Base-by-base conservation (phyloP, 768 basidiomycete genomes). In the Boletales sp. region DNA sequence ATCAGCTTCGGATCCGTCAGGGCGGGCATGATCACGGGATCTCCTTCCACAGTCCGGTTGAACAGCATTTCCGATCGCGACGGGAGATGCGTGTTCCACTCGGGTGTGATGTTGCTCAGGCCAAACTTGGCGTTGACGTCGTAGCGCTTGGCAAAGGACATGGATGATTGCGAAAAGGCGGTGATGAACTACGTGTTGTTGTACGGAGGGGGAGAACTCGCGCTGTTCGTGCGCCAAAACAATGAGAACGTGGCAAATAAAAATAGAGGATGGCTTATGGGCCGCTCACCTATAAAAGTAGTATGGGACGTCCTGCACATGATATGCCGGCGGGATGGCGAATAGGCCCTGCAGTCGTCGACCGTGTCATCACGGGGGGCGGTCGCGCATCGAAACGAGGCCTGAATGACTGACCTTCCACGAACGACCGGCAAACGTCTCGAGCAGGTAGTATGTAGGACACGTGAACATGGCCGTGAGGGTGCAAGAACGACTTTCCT, bases 241-340 rank as follows among this genome's bases (percentile, higher is more conserved):
- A 27, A 27, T 4, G 24, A 27, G 21, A 21, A 21, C 21, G 21
- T 2, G 21, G 24, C 24, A 6, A 27, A 27, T 3, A 27, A 27
- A 27, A 27, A 27, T n/a, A 27, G 7, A 27, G 24, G 24, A 6
- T 27, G 24, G 2, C 24, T 27, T 24, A 27, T 7, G 24, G 24
- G 24, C 24, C 24, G 24, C 21, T 21, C 24, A 27, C 24, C 24
- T 64, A 3, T 70, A 57, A 52, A 76, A 78, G 47, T 77, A 78
- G 53, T 73, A 77, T 2, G 47, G 31, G 3, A 67, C 34, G 42
- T 77, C 76, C 3, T 59, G 37, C 32, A 62, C 72, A 43, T 68
- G 67, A n/a, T 40, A 13, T 3, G 49, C 69, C 3, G 67, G 67
- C 21, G 69, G 60, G 38, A 68, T 32, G 0, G 68, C 67, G 42